Evolutionary conservation across 768 basidiomycete species (phyloP), one percentile per base, ranked within the genome.

Genomic region (Phlebiopsis flavidoalba): DNA sequence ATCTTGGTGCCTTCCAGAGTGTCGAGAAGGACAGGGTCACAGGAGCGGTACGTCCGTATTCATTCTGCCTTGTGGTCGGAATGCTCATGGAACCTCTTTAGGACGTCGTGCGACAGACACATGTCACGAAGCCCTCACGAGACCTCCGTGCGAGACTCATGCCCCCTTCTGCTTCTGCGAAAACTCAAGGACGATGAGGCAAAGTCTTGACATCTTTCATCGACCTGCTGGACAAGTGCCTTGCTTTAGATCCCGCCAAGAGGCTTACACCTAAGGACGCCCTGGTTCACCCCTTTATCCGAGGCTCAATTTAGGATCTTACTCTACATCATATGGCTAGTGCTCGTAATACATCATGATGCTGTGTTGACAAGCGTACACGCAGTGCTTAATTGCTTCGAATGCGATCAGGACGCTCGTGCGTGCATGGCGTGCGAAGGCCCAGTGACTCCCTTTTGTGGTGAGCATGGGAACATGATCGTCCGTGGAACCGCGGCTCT

Each of bases 231-330:
- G 95, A 98, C 69, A 95, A 89, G 75, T 96, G 95, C 71, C 79
- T 97, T 26, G 78, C 84, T 21, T 80, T 99, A 15, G 96, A 98
- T 70, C 91, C 95, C 1, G 80, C 84, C 46, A 85, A 93, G 71
- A 77, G 96, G 67, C 84, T 97, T 35, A 86, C 86, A n/a, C 95
- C 95, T 1, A 86, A 88, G 68, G 96, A 98, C 69, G 95, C 93
- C 4, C 79, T 98, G 45, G 73, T 81, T 8, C 95, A 98, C 74
- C 85, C 92, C 0, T 98, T 96, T 74, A 85, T 98, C 59, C 79
- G 89, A 55, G 83, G 84, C 58, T 80, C 40, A 5, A 37, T 55
- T 17, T 55, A 55, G 54, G 19, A 14, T 21, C 4, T 21, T 24
- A 51, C n/a, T n/a, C 6, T 10, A 31, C 6, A 7, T 51, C 24